phyloP scores from a whole-genome alignment of 352 stramenopile species.

The Hyaloperonospora brassicae region DNA sequence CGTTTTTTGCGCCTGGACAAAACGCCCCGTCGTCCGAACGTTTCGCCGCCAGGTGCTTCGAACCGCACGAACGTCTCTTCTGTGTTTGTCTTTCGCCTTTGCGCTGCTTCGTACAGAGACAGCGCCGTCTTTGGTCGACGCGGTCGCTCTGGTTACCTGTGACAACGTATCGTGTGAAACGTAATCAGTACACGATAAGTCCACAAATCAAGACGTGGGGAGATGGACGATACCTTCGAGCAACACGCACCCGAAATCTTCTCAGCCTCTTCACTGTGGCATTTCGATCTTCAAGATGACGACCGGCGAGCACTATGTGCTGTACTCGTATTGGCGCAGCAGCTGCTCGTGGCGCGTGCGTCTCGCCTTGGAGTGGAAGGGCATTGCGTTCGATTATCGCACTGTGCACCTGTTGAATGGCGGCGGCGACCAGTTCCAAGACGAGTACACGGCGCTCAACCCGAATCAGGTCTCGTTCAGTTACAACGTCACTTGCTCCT shows the following conservation, averaged over 20 bases:
- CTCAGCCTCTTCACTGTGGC: background rate
- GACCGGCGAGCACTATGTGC: constrained; percentile 11
- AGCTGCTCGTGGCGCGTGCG: constrained; percentile 86
- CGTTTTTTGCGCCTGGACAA: no score
- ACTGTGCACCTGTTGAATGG: constrained; percentile 59
- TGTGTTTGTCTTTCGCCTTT: no score
- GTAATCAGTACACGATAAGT: no score
- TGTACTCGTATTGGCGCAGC: constrained; percentile 88
- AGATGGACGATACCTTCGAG: constrained; percentile 7
- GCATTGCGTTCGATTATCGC: constrained; percentile 71
- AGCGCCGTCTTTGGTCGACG: no score
- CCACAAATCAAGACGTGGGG: background rate
- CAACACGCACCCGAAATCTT: background rate
- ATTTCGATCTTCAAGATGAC: constrained; percentile 8
- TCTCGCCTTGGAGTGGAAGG: constrained; percentile 84
- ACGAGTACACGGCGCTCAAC: constrained; percentile 50
- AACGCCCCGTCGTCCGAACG: no score
- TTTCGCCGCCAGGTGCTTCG: no score
- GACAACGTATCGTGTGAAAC: no score
- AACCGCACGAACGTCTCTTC: no score
- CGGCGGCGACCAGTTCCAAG: constrained; percentile 51
- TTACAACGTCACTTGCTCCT: background rate
- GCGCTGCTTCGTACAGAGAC: no score
- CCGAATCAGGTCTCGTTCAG: constrained; percentile 40
- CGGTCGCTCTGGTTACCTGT: no score